phyloP scores from a whole-genome alignment of 768 basidiomycete genomes.

The Xerocomellus chrysenteron region DNA sequence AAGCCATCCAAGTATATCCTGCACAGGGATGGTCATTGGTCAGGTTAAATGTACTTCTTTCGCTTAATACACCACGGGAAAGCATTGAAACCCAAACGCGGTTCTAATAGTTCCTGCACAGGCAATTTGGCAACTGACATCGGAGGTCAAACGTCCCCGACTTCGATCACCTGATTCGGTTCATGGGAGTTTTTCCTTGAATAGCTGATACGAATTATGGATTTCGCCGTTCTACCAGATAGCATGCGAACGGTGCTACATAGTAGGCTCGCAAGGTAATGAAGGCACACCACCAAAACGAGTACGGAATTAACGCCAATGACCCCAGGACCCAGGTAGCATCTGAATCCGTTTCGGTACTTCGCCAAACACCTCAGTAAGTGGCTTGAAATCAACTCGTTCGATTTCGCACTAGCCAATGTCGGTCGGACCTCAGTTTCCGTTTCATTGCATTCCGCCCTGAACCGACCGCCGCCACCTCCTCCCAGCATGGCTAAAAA shows the following conservation, averaged over 20 bases:
- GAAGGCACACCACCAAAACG: neutral
- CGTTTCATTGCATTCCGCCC: neutral
- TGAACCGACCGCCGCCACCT: too few species aligned
- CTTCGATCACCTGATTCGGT: conserved; percentile 17
- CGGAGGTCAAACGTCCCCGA: conserved; percentile 27
- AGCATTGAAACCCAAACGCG: neutral
- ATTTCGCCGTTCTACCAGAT: neutral
- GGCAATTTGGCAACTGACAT: conserved; percentile 10
- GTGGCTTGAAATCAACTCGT: too few species aligned
- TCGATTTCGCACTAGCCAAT: neutral
- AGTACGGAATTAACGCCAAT: neutral
- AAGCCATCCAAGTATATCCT: conserved; percentile 2
- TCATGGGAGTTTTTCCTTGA: neutral
- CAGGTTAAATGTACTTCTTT: conserved; percentile 1
- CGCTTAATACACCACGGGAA: conserved; percentile 6
- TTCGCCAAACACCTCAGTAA: too few species aligned
- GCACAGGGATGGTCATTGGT: neutral
- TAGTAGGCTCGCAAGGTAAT: neutral
- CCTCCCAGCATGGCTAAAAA: too few species aligned
- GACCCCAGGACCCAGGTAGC: neutral
- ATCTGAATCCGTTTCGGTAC: neutral
- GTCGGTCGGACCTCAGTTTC: neutral
- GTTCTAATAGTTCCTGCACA: too few species aligned
- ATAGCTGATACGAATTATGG: neutral
- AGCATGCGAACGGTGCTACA: neutral